Evolutionary conservation across 768 basidiomycete genomes (phyloP), one percentile per base, ranked within the genome.

Genomic region (Ramaria sp.): DNA sequence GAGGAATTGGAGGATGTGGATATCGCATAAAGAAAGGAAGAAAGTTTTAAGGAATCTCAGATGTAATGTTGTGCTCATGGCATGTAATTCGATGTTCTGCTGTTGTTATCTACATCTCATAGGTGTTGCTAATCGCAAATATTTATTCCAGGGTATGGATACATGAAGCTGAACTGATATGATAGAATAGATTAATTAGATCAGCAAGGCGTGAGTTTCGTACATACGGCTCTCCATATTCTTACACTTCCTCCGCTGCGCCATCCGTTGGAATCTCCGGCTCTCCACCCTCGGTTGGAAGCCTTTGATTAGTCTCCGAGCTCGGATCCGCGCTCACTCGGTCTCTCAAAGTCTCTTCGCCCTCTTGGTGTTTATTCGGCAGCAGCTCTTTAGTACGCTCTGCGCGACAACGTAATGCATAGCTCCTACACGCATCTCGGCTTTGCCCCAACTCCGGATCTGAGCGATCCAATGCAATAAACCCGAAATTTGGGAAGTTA

Each of bases 401-500:
- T 0, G 82, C 84, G n/a, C 86, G 69, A 61, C 74, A 67, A 55
- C 72, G 72, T 57, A 81, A 53, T 16, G 82, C 84, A 64, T 87
- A 88, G 38, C 71, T 73, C 61, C 83, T 68, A 63, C 85, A 87
- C 45, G 80, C 82, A 55, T 84, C 81, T 55, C 73, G 67, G 64
- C 84, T 87, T 64, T 73, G 68, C 58, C 65, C 69, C 54, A 88
- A 64, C 63, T 65, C 72, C 22, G 77, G 72, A 58, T 87, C 82
- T 51, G 76, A 76, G 39, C 72, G 68, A 58, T 77, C 74, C 62
- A 79, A 69, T 30, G 79, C 79, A 49, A 73, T 62, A 18, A 89
- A 71, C 32, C 60, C 65, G 56, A 88, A 72, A 1, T 81, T 82
- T 18, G 78, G 71, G 63, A 93, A 88, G 62, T 92, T 91, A 61